Evolutionary conservation across 2,329 filamentous ascomycete genomes (phyloP), one percentile per base, ranked within the genome.

Genomic region (Nemania sp.): DNA sequence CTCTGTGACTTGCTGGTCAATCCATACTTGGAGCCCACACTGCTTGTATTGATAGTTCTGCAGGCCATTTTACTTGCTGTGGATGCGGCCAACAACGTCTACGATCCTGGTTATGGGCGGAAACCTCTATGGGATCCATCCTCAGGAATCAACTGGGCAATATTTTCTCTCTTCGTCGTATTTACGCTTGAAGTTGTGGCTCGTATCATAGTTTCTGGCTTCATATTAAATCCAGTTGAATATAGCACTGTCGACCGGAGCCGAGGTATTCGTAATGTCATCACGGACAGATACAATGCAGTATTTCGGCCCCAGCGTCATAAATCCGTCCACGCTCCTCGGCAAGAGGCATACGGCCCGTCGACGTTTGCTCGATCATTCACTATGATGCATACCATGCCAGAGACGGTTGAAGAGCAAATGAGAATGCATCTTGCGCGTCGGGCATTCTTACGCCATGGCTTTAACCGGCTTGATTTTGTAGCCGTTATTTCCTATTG

Each of bases 401-500:
- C 72, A 70, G 83, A 73, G 72, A 94, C 79, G 66, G 79, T 79
- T 60, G 89, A 80, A 76, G 84, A 96, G 59, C 89, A 92, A 62
- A 90, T 94, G 69, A 86, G 93, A 56, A 81, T 88, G 62, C 88
- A 96, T 60, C 80, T 99, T 49, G 93, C 95, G 14, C 87, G 94
- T 48, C 84, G 94, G 58, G 95, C 94, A 1, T 97, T 97, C 70
- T 75, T 99, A 50, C 86, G 94, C 14, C 94, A 99, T 71, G 92
- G 91, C 1, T 99, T 99, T 75, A 97, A 97, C 68, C 84, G 94
- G 47, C 80, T 97, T 9, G 94, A 99, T 70, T 97, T 97, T 70
- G 78, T 99, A 48, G 95, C 94, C 1, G 89, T 99, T 6, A 79
- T 94, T n/a, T 88, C 93, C 0, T 99, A 91, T 72, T 99, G 94